Evolutionary conservation across 2,329 filamentous ascomycete genomes (phyloP).

Genomic region (Pseudogymnoascus sp.): DNA sequence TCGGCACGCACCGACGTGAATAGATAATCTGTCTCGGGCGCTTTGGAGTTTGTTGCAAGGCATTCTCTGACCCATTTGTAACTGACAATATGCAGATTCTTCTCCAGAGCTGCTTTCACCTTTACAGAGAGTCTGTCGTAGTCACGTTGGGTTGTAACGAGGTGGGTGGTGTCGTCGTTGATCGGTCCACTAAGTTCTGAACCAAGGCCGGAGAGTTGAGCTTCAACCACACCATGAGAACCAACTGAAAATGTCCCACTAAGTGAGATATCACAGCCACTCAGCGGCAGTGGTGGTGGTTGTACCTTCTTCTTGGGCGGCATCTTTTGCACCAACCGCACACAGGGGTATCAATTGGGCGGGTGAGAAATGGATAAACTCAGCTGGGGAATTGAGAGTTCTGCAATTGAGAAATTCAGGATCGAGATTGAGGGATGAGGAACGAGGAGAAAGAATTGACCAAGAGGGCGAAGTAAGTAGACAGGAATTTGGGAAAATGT

Average conservation of each 20-base stretch:
- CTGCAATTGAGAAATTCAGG: neutral
- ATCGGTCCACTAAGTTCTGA: constrained; percentile 40
- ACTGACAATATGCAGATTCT: constrained; percentile 46
- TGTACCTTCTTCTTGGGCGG: constrained; percentile 9
- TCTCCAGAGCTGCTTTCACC: constrained; percentile 31
- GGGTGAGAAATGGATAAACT: neutral
- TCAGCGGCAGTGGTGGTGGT: constrained; percentile 30
- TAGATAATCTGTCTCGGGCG: constrained; percentile 29
- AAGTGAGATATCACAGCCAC: constrained; percentile 44
- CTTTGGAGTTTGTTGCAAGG: constrained; percentile 33
- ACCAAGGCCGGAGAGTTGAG: constrained; percentile 39
- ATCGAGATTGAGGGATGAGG: neutral
- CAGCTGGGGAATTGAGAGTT: neutral
- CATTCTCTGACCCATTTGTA: constrained; percentile 57
- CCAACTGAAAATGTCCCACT: constrained; percentile 51
- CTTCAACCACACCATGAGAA: constrained; percentile 34
- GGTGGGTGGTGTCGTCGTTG: constrained; percentile 44
- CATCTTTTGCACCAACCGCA: neutral
- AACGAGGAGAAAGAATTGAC: neutral
- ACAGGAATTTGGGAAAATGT: neutral
- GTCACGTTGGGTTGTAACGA: constrained; percentile 48
- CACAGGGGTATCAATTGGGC: neutral
- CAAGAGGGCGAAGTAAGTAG: neutral
- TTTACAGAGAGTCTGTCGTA: constrained; percentile 43
- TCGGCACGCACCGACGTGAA: constrained; percentile 16